These are phyloP conservation scores for Leccinum rimulosum DNA, from an alignment of 768 basidiomycete genomes.

Conservation along the genomic window DNA sequence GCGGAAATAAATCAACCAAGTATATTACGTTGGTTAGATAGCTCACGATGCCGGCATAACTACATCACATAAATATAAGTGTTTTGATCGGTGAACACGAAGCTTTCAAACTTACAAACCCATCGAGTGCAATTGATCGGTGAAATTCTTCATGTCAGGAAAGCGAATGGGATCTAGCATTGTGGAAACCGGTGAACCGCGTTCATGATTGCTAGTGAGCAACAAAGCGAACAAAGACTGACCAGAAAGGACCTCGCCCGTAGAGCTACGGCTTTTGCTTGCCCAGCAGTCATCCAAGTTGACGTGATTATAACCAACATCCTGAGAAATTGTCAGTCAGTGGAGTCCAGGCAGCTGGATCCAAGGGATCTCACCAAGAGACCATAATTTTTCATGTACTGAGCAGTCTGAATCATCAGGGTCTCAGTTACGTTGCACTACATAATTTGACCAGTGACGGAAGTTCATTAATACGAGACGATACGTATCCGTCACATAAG, in stretches of 20 bases:
- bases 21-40: not conserved
- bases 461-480: not conserved
- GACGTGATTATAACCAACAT: constrained; percentile 55
- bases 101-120: constrained; percentile 45
- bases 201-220: not conserved
- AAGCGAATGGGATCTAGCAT: constrained; percentile 48
- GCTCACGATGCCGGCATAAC: constrained; percentile 61
- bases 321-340: constrained; percentile 32
- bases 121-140: constrained; percentile 49
- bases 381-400: constrained; percentile 50
- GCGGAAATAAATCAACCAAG: not conserved
- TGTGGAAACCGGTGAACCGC: not conserved
- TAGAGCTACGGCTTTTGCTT: constrained; percentile 47
- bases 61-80: constrained; percentile 20
- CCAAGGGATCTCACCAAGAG: constrained; percentile 37
- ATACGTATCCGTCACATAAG: not conserved
- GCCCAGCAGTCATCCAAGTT: constrained; percentile 68
- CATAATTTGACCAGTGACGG: not conserved
- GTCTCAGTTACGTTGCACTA: constrained; percentile 60
- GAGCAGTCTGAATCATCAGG: constrained; percentile 47
- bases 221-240: constrained; percentile 9
- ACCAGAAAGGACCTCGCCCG: constrained; percentile 58
- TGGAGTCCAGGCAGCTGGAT: not conserved
- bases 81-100: not conserved
- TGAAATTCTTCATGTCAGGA: constrained; percentile 55